Percentiles rank a stretch among this genome's conserved stretches.
These are phyloP conservation scores for Ustilago shanxiensis DNA, from an alignment of 1,284 basidiomycete genomes.

Conservation along the genomic window DNA sequence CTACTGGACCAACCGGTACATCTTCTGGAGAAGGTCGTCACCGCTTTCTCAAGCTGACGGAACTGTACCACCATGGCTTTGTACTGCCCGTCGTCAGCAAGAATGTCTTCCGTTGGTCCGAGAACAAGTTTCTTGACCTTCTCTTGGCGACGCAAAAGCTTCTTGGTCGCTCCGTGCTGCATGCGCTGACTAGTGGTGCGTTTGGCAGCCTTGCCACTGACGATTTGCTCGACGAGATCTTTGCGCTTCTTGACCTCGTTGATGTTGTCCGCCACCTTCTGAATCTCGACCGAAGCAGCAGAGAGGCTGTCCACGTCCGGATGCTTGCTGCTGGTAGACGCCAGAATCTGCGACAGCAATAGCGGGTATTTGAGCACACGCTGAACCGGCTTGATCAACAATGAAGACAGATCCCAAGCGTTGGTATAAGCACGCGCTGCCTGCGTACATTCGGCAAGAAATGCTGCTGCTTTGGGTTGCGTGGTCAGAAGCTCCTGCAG, in stretches of 20 bases:
- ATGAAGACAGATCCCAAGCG: slow-evolving; percentile 92
- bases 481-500: slow-evolving; percentile 65
- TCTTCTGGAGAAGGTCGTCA: slow-evolving; percentile 39
- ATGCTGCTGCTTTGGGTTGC: slow-evolving; percentile 61
- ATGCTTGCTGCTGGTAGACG: slow-evolving; percentile 79
- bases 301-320: slow-evolving; percentile 79
- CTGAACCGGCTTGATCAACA: slow-evolving; percentile 78
- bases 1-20: slow-evolving; percentile 50
- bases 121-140: slow-evolving; percentile 49
- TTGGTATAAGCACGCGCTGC: slow-evolving; percentile 74
- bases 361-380: slow-evolving; percentile 82
- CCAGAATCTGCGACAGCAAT: slow-evolving; percentile 80
- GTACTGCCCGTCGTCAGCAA: slow-evolving; percentile 53
- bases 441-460: slow-evolving; percentile 70
- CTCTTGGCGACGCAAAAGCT: slow-evolving; percentile 57
- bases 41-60: slow-evolving; percentile 38
- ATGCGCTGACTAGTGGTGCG: slow-evolving; percentile 45
- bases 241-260: slow-evolving; percentile 87
- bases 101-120: slow-evolving; percentile 28
- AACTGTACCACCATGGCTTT: slow-evolving; percentile 46
- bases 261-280: slow-evolving; percentile 83
- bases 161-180: slow-evolving; percentile 51
- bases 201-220: slow-evolving; percentile 44
- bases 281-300: slow-evolving; percentile 78
- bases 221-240: slow-evolving; percentile 75